Conservation (phyloP, 805 yeast species). For the Osmozyma mogii region DNA sequence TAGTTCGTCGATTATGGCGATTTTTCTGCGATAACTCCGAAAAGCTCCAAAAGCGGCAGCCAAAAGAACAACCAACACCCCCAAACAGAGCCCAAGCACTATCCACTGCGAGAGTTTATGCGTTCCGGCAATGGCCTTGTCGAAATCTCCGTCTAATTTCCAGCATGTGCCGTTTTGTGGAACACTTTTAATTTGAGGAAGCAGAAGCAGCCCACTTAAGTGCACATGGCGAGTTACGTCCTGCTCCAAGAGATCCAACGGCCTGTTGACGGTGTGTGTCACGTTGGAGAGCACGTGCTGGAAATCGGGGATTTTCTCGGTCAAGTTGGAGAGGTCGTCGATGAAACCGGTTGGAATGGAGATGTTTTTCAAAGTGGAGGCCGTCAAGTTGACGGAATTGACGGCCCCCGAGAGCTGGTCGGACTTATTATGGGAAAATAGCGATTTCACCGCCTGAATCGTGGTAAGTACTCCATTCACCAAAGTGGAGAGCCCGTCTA, state of each 20-base stretch:
- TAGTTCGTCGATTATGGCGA: no score
- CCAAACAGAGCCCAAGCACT: no score
- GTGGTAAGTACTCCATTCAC: constrained; percentile 49
- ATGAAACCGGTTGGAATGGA: constrained; percentile 62
- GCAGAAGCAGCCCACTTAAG: no score
- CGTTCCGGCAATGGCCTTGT: no score
- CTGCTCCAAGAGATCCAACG: constrained; percentile 52
- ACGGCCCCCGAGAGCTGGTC: constrained; percentile 36
- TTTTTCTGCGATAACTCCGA: no score
- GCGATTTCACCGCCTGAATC: constrained; percentile 39
- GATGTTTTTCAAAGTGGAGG: constrained; percentile 27
- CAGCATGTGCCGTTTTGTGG: no score
- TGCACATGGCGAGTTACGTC: no score
- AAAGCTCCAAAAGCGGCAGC: no score
- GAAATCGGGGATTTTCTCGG: constrained; percentile 55
- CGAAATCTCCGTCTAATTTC: no score
- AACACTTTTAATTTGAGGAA: no score
- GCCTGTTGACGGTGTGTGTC: constrained; percentile 43
- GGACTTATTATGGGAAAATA: constrained; percentile 35
- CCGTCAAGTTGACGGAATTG: constrained; percentile 37
- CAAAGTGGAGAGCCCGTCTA: constrained; percentile 49
- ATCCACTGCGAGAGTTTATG: no score
- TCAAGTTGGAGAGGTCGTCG: constrained; percentile 42
- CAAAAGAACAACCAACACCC: no score
- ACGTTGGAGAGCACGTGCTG: constrained; percentile 55